A percentile compares a stretch with the other conserved stretches of the same genome.
phyloP scores from a whole-genome alignment of 228 moss, liverwort and hornwort genomes.

The Sphagnum magellanicum region DNA sequence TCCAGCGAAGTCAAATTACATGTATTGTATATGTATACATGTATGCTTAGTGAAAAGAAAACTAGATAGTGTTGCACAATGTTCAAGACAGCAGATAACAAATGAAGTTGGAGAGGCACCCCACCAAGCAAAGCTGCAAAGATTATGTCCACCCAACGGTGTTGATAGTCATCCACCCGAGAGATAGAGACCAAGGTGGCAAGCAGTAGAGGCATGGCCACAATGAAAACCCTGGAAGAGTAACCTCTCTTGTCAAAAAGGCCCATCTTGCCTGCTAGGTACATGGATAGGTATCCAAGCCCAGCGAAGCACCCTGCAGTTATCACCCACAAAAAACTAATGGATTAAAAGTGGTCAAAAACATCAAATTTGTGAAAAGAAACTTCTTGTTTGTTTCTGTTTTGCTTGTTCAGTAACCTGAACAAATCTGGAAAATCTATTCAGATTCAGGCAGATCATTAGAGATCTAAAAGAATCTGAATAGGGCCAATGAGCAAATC shows the following conservation, averaged over 20 bases:
- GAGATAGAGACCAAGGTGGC: conserved; percentile 58
- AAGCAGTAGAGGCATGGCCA: conserved; percentile 38
- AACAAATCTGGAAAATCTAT: too few species aligned
- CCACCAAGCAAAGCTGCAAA: conserved; percentile 58
- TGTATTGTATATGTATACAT: too few species aligned
- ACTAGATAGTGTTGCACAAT: background rate
- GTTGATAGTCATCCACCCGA: conserved; percentile 73
- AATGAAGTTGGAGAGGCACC: background rate
- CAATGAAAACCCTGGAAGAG: conserved; percentile 40
- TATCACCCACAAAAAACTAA: background rate
- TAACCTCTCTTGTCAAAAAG: conserved; percentile 72
- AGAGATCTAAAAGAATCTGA: too few species aligned
- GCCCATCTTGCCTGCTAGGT: conserved; percentile 54
- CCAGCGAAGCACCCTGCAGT: conserved; percentile 77
- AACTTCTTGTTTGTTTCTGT: too few species aligned
- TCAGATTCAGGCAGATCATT: too few species aligned
- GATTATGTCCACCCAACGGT: conserved; percentile 68
- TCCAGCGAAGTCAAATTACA: background rate
- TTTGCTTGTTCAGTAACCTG: too few species aligned
- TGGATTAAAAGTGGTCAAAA: background rate
- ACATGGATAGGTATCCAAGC: conserved; percentile 57
- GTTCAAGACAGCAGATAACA: background rate
- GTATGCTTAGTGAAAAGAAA: too few species aligned
- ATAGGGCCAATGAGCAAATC: too few species aligned
- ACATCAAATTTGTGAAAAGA: too few species aligned